phyloP scores from a whole-genome alignment of 1,139 yeast genomes.

The Yamadazyma triangularis region DNA sequence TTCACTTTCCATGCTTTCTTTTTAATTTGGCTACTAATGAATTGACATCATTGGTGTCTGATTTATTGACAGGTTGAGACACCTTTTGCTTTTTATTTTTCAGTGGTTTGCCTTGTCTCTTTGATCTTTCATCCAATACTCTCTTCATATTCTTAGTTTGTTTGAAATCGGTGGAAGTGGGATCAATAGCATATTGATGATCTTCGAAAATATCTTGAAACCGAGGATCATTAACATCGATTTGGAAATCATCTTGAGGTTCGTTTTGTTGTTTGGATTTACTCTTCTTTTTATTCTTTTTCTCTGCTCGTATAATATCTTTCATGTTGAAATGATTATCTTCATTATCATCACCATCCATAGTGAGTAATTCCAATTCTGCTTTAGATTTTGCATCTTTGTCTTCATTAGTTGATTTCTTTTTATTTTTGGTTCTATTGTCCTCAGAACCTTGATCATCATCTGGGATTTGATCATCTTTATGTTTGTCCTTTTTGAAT shows the following conservation, averaged over 20 bases:
- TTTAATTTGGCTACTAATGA: slow-evolving; percentile 36
- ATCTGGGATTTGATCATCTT: slow-evolving; percentile 10
- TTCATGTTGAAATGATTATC: slow-evolving; percentile 73
- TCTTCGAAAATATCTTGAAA: slow-evolving; percentile 83
- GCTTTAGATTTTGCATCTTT: slow-evolving; percentile 49
- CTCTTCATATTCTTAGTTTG: slow-evolving; percentile 84
- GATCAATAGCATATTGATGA: slow-evolving; percentile 90
- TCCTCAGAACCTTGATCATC: neutral
- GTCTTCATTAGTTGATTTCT: slow-evolving; percentile 15
- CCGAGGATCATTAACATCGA: slow-evolving; percentile 76
- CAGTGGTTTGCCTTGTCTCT: slow-evolving; percentile 37
- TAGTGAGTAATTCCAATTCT: slow-evolving; percentile 74
- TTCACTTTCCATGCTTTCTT: slow-evolving; percentile 19
- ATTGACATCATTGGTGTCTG: slow-evolving; percentile 12
- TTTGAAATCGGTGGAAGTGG: slow-evolving; percentile 83
- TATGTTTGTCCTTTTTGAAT: slow-evolving; percentile 50
- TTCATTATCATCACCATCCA: slow-evolving; percentile 49
- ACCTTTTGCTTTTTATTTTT: slow-evolving; percentile 6
- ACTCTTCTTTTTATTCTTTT: slow-evolving; percentile 46
- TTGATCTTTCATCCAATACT: slow-evolving; percentile 69
- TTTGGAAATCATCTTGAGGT: slow-evolving; percentile 61
- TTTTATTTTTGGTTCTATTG: neutral
- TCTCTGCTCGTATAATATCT: slow-evolving; percentile 70
- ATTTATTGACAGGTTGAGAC: slow-evolving; percentile 3
- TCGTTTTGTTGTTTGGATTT: slow-evolving; percentile 37